Evolutionary conservation across 306 rosid genomes (phyloP).

Genomic region (Pterocarpus santalinus): DNA sequence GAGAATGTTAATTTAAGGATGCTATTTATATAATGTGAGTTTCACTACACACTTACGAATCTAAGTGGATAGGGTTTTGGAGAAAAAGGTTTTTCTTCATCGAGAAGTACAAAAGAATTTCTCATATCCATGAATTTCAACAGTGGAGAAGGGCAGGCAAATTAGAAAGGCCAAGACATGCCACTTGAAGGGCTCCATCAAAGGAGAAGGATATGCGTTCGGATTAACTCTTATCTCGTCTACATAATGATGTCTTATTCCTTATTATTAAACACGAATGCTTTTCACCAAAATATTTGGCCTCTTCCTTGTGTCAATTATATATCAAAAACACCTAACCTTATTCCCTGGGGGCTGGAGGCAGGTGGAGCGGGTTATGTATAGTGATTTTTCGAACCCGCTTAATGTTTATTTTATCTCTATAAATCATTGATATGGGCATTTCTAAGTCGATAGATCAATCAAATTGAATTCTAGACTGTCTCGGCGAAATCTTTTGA

Average conservation of each 20-base stretch:
- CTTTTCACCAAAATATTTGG: constrained; percentile 30
- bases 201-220: not conserved
- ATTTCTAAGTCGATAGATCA: not conserved
- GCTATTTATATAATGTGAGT: not conserved
- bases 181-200: constrained; percentile 2
- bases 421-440: not conserved
- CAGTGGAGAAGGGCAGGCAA: not conserved
- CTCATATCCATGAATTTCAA: not conserved
- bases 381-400: not conserved
- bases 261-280: constrained; percentile 1
- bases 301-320: constrained; percentile 26
- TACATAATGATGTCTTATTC: not conserved
- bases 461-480: constrained; percentile 4
- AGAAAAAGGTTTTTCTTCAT: no score
- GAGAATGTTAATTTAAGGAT: not conserved
- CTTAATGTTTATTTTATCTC: not conserved
- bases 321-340: constrained; percentile 30
- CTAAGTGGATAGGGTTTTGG: not conserved
- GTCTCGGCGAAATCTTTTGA: constrained; percentile 1
- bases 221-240: constrained; percentile 21
- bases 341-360: constrained; percentile 35
- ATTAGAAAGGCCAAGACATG: constrained; percentile 1
- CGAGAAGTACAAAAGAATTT: no score
- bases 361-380: constrained; percentile 42
- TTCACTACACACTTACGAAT: no score